Evolutionary conservation across 2,329 filamentous ascomycete species (phyloP), one percentile per base, ranked within the genome.

Genomic region (Diaporthe destruens): DNA sequence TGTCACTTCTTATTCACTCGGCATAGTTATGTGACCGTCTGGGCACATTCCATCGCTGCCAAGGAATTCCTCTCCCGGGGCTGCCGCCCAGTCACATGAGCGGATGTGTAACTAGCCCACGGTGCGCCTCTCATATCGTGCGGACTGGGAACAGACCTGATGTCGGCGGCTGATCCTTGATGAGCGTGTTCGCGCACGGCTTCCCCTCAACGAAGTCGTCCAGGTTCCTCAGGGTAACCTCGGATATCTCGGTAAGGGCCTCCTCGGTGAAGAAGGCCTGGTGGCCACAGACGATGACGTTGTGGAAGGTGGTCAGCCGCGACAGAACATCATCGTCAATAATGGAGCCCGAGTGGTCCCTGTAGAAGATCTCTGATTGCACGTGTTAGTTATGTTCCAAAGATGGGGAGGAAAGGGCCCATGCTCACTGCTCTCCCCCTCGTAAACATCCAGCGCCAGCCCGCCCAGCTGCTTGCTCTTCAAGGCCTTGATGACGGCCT

Each of bases 181-280:
- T 79, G n/a, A 84, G 74, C n/a, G 82, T 79, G 73, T 84, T 82
- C 59, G 78, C 77, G 76, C 84, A 85, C 1, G 77, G 78, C 20
- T 78, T 77, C 0, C 74, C 77, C 12, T 73, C 74, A 32, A 80
- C 76, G 23, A 87, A 86, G 73, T 88, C 85, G 36, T 83, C 82
- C 4, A 91, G 77, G 78, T 92, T 92, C 71, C 82, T 80, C 74
- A 92, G 76, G 1, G 90, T 92, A 68, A 84, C 87, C 57, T 87
- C 85, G 1, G 90, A 87, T 76, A 93, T 93, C 80, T 92, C 90
- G 9, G 83, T 82, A 63, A 93, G 81, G 0, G 91, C 91, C 81
- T 93, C 90, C 44, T 87, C 82, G 6, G 91, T 93, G 76, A 93
- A 91, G 81, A 93, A 93, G 1, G 89, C 91, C 82, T 93, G 91